Conservation (phyloP, 768 basidiomycete species). For the Hemileccinum rubropunctum region DNA sequence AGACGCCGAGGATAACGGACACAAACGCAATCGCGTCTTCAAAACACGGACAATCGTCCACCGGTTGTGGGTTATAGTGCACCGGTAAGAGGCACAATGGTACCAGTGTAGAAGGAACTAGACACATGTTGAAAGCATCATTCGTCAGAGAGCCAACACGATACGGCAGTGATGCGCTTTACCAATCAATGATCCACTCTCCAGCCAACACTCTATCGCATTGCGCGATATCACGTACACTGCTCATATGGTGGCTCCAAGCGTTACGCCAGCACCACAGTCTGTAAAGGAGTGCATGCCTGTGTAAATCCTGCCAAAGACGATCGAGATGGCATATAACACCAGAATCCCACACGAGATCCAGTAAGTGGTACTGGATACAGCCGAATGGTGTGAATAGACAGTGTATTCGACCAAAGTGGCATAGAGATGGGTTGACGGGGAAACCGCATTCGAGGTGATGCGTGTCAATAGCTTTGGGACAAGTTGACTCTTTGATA, state of each 20-base stretch:
- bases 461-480: constrained; percentile 68
- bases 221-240: constrained; percentile 35
- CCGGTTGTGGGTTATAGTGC: constrained; percentile 91
- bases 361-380: constrained; percentile 47
- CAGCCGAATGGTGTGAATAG: constrained; percentile 32
- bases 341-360: constrained; percentile 43
- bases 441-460: constrained; percentile 94
- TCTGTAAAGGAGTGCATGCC: constrained; percentile 89
- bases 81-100: constrained; percentile 69
- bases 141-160: constrained; percentile 12
- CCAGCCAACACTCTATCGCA: constrained; percentile 43
- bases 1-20: constrained; percentile 77
- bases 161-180: constrained; percentile 16
- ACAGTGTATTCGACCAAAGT: constrained; percentile 60
- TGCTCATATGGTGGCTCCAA: constrained; percentile 69
- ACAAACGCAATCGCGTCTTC: constrained; percentile 94
- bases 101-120: constrained; percentile 60
- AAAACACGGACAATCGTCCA: constrained; percentile 97
- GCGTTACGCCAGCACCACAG: constrained; percentile 55
- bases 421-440: constrained; percentile 95
- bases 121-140: background rate
- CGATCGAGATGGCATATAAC: constrained; percentile 66
- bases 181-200: constrained; percentile 36
- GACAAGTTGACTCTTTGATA: constrained; percentile 59
- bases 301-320: constrained; percentile 79